Percentiles rank a stretch among this genome's conserved stretches.
Conservation (phyloP, 2,329 filamentous ascomycete genomes). For the Fonsecaea erecta region DNA sequence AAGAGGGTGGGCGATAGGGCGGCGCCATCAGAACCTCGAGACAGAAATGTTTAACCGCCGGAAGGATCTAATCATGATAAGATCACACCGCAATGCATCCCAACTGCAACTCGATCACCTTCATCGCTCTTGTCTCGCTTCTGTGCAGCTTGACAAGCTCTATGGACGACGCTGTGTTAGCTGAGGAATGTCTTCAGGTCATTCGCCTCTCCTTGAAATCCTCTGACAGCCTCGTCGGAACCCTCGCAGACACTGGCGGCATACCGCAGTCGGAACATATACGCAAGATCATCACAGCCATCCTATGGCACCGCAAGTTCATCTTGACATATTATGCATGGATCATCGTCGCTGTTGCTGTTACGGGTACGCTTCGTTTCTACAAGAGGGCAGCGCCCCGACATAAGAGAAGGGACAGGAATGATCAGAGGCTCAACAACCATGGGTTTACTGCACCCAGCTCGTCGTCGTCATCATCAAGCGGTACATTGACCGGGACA, state of each 20-base stretch:
- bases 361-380: background rate
- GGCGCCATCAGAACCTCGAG: background rate
- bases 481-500: conserved; percentile 33
- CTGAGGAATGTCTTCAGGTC: conserved; percentile 11
- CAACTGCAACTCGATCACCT: background rate
- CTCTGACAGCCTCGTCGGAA: conserved; percentile 15
- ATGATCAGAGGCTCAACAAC: background rate
- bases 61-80: conserved; percentile 15
- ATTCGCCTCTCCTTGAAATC: conserved; percentile 8
- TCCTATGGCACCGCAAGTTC: conserved; percentile 34
- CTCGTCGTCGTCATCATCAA: conserved; percentile 31
- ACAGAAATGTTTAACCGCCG: background rate
- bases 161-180: conserved; percentile 11
- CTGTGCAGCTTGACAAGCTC: background rate
- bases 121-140: background rate
- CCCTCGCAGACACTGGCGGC: conserved; percentile 20
- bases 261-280: conserved; percentile 20
- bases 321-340: conserved; percentile 32
- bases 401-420: conserved; percentile 8
- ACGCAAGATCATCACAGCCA: conserved; percentile 29
- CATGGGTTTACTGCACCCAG: background rate
- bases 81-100: background rate
- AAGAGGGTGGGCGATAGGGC: background rate
- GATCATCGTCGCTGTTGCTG: conserved; percentile 16
- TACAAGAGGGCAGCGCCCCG: background rate